Evolutionary conservation across 1,284 basidiomycete genomes (phyloP).

Genomic region (Earliella scabrosa): DNA sequence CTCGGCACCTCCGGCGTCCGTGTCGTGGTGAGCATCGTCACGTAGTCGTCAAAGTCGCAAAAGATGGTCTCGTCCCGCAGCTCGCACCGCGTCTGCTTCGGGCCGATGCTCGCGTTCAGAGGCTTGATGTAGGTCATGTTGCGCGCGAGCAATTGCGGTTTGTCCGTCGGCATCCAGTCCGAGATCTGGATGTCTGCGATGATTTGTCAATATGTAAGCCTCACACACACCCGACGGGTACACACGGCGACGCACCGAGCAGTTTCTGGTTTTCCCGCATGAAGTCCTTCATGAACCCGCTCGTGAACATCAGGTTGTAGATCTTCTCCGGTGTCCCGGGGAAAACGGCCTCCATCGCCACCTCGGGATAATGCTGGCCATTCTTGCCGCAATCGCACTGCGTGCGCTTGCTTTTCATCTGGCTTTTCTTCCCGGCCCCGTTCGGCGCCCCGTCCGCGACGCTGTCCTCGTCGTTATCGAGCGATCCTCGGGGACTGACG

Average conservation of each 20-base stretch:
- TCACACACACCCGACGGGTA: neutral
- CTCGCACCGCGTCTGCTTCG: slow-evolving; percentile 95
- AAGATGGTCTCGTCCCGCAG: slow-evolving; percentile 85
- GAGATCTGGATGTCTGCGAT: slow-evolving; percentile 85
- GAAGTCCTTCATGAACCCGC: slow-evolving; percentile 95
- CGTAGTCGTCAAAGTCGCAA: slow-evolving; percentile 86
- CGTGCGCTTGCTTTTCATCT: slow-evolving; percentile 55
- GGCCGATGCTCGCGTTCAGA: slow-evolving; percentile 85
- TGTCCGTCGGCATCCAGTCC: slow-evolving; percentile 82
- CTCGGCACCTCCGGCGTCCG: slow-evolving; percentile 94
- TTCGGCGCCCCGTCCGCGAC: slow-evolving; percentile 6
- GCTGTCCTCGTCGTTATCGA: slow-evolving; percentile 26
- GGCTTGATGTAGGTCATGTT: slow-evolving; percentile 98
- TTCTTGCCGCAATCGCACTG: slow-evolving; percentile 77
- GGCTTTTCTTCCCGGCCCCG: slow-evolving; percentile 15
- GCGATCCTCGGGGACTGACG: slow-evolving; percentile 28
- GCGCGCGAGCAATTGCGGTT: slow-evolving; percentile 76
- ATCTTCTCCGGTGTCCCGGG: slow-evolving; percentile 94
- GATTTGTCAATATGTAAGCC: neutral
- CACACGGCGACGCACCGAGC: slow-evolving; percentile 60
- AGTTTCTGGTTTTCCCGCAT: slow-evolving; percentile 89
- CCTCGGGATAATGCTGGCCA: slow-evolving; percentile 76
- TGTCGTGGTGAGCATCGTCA: slow-evolving; percentile 88
- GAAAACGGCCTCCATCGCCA: slow-evolving; percentile 78
- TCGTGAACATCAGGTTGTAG: slow-evolving; percentile 95